Percentiles rank a stretch among this genome's conserved stretches.
Evolutionary conservation across 495 filamentous ascomycete species (phyloP).

Genomic region (Xylona heveae): DNA sequence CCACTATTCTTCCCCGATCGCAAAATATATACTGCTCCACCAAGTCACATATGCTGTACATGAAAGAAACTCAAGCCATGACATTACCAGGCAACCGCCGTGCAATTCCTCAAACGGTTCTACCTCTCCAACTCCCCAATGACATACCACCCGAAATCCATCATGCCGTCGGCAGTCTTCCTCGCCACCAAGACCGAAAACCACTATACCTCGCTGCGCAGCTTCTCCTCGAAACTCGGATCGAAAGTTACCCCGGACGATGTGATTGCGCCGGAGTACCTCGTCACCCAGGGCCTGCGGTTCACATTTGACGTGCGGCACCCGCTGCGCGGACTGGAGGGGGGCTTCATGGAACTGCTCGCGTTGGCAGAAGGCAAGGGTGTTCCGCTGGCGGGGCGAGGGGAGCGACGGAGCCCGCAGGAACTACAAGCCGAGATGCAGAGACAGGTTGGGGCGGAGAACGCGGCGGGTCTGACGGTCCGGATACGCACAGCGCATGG

Average conservation of each 20-base stretch:
- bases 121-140: conserved; percentile 86
- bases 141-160: conserved; percentile 77
- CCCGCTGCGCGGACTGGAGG: conserved; percentile 72
- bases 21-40: too few relatives aligned
- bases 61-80: too few relatives aligned
- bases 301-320: conserved; percentile 88
- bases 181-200: conserved; percentile 84
- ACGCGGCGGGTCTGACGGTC: conserved; percentile 10
- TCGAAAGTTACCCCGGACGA: conserved; percentile 47
- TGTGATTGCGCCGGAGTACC: conserved; percentile 72
- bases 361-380: conserved; percentile 34
- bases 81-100: conserved; percentile 48
- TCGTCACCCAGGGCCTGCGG: conserved; percentile 78
- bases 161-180: conserved; percentile 73
- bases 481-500: conserved; percentile 48
- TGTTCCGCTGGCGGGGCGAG: conserved; percentile 17
- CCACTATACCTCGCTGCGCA: conserved; percentile 46
- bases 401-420: conserved; percentile 9
- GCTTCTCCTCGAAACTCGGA: conserved; percentile 35
- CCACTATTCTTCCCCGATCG: too few relatives aligned
- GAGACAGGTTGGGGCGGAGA: not conserved
- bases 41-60: too few relatives aligned
- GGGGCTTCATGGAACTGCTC: conserved; percentile 63
- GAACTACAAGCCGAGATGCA: conserved; percentile 1
- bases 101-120: conserved; percentile 82